Percentiles rank a stretch among this genome's conserved stretches.
These are phyloP conservation scores for Cytospora leucostoma DNA, from an alignment of 2,329 filamentous ascomycete species.

Conservation along the genomic window DNA sequence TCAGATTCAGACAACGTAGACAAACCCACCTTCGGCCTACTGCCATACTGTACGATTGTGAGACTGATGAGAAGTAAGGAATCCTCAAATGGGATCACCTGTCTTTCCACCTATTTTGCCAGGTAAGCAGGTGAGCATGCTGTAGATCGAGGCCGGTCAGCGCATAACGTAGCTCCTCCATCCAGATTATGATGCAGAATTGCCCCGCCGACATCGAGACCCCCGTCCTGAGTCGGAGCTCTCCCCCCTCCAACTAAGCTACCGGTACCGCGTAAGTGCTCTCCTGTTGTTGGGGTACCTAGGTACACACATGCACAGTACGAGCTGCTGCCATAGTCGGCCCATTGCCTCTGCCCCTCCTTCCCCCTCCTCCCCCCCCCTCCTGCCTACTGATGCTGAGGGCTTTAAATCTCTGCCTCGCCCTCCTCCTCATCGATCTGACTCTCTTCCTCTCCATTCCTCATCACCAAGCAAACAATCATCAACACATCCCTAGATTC, in stretches of 20 bases:
- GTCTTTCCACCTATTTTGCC: conserved; percentile 9
- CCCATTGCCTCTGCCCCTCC: conserved; percentile 15
- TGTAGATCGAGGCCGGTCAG: conserved; percentile 5
- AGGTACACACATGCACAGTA: not conserved
- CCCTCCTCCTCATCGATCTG: conserved; percentile 17
- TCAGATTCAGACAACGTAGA: not conserved
- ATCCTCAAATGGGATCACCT: conserved; percentile 8
- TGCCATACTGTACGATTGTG: too few species aligned
- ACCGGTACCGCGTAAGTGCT: not conserved
- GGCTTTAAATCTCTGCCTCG: conserved; percentile 28
- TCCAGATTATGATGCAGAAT: conserved; percentile 2
- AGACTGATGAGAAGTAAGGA: not conserved
- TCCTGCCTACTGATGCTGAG: conserved; percentile 24
- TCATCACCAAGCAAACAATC: conserved; percentile 20
- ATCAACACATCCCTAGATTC: conserved; percentile 1
- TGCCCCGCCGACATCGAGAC: conserved; percentile 20
- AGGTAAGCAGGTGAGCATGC: not conserved
- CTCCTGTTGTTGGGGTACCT: not conserved
- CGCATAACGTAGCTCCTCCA: conserved; percentile 15
- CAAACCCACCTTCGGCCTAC: not conserved
- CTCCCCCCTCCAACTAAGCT: conserved; percentile 1
- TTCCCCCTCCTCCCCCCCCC: conserved; percentile 13
- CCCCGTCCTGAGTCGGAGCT: conserved; percentile 23
- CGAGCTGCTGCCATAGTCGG: conserved; percentile 13
- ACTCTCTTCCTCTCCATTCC: conserved; percentile 11